phyloP scores from a whole-genome alignment of 2,329 filamentous ascomycete genomes.

The Aureobasidium leucospermi region DNA sequence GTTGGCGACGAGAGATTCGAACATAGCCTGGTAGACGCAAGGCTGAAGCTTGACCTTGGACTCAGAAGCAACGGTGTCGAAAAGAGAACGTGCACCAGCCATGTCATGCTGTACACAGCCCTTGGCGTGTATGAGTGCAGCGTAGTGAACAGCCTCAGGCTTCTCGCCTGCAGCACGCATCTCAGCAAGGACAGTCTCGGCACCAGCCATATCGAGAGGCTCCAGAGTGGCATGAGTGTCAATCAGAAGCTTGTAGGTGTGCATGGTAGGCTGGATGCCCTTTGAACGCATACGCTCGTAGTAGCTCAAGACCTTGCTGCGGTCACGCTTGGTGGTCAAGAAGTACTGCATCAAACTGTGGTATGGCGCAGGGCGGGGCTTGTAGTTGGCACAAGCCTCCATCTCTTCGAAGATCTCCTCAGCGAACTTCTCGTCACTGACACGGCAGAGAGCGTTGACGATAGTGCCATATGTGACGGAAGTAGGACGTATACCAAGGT shows the following conservation, averaged over 20 bases:
- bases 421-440: conserved; percentile 95
- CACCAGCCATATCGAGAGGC: conserved; percentile 79
- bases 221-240: conserved; percentile 93
- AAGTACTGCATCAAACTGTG: conserved; percentile 99
- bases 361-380: conserved; percentile 92
- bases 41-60: conserved; percentile 63
- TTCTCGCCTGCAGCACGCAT: conserved; percentile 67
- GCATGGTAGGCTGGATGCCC: conserved; percentile 82
- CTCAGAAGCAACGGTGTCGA: conserved; percentile 70
- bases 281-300: conserved; percentile 88
- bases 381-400: conserved; percentile 98
- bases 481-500: conserved; percentile 84
- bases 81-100: conserved; percentile 70
- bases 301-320: conserved; percentile 85
- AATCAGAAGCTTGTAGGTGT: conserved; percentile 96
- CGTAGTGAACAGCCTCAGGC: conserved; percentile 90
- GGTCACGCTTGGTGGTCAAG: conserved; percentile 93
- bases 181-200: conserved; percentile 71
- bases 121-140: conserved; percentile 89
- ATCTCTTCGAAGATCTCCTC: conserved; percentile 98
- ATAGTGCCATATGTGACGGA: conserved; percentile 98
- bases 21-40: conserved; percentile 91
- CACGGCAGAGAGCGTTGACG: conserved; percentile 93
- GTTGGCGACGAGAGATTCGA: conserved; percentile 95
- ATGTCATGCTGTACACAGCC: conserved; percentile 92